These are phyloP conservation scores for Ceriops tagal DNA, from an alignment of 345 rosid genomes.

Conservation along the genomic window DNA sequence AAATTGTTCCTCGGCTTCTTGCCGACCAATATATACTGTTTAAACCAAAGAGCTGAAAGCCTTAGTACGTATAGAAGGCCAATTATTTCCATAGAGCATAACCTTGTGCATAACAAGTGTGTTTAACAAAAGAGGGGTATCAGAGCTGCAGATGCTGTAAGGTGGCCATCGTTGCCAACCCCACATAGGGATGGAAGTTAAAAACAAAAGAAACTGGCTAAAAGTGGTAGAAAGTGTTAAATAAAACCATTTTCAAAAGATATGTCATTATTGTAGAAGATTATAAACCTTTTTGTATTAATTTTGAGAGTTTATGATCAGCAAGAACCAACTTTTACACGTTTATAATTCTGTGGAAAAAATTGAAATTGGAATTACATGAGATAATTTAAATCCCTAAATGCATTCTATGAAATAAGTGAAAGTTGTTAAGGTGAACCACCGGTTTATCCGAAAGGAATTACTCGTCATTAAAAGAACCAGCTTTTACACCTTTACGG, in stretches of 20 bases:
- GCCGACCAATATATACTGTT: too few relatives aligned
- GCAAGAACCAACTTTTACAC: slow-evolving; percentile 14
- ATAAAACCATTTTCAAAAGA: slow-evolving; percentile 19
- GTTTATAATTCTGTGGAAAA: too few relatives aligned
- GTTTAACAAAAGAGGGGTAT: slow-evolving; percentile 1
- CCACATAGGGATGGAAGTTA: neutral
- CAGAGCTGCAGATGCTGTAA: slow-evolving; percentile 23
- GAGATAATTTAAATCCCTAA: too few relatives aligned
- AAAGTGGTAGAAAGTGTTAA: neutral
- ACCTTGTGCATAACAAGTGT: neutral
- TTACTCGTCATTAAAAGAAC: neutral
- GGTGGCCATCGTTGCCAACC: slow-evolving; percentile 7
- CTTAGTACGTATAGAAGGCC: neutral
- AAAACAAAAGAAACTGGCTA: neutral
- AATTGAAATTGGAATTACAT: too few relatives aligned
- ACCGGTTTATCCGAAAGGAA: too few relatives aligned
- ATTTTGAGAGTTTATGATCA: slow-evolving; percentile 20
- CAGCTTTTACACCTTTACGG: slow-evolving; percentile 43
- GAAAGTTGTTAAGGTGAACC: too few relatives aligned
- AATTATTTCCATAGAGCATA: neutral
- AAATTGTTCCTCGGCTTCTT: too few relatives aligned
- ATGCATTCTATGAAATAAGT: too few relatives aligned
- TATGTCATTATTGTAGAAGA: slow-evolving; percentile 31
- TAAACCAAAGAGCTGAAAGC: slow-evolving; percentile 2
- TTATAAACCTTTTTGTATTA: slow-evolving; percentile 13